A percentile compares a stretch with the other conserved stretches of the same genome.
Conservation (phyloP, 495 filamentous ascomycete genomes). For the Hypoxylon rickii region DNA sequence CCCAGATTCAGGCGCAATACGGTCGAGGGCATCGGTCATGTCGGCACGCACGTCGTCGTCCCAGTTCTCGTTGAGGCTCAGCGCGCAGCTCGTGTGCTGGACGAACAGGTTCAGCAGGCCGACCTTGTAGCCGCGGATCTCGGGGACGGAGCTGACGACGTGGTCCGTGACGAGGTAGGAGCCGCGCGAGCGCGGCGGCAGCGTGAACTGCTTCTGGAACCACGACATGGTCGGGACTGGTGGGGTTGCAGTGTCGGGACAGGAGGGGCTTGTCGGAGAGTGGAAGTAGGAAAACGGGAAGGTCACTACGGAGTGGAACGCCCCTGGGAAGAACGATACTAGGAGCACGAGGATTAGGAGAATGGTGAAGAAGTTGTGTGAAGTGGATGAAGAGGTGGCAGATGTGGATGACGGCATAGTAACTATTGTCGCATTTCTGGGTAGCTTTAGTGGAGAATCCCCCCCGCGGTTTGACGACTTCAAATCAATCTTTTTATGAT, state of each 20-base stretch:
- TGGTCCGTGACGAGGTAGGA: conserved; percentile 86
- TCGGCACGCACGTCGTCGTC: conserved; percentile 63
- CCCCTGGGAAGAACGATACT: conserved; percentile 58
- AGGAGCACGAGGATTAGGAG: conserved; percentile 54
- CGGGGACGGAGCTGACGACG: conserved; percentile 69
- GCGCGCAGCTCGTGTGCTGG: conserved; percentile 86
- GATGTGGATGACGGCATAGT: conserved; percentile 39
- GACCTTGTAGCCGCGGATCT: conserved; percentile 77
- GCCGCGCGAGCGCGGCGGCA: conserved; percentile 75
- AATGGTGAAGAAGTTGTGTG: conserved; percentile 43
- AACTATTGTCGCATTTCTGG: conserved; percentile 8
- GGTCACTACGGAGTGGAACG: conserved; percentile 56
- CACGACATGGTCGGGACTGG: conserved; percentile 62
- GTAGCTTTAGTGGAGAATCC: conserved; percentile 26
- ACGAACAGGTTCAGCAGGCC: conserved; percentile 88
- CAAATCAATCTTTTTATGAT: neutral
- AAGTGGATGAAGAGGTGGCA: conserved; percentile 17
- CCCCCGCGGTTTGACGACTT: neutral
- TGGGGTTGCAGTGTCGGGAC: conserved; percentile 28
- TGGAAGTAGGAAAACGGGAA: conserved; percentile 47
- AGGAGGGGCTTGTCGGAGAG: conserved; percentile 21
- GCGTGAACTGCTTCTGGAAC: conserved; percentile 78
- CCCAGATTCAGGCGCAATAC: conserved; percentile 78
- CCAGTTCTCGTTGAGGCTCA: conserved; percentile 94
- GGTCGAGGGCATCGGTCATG: conserved; percentile 92